phyloP scores from a whole-genome alignment of 106 monocot species.

The Chionographis japonica region DNA sequence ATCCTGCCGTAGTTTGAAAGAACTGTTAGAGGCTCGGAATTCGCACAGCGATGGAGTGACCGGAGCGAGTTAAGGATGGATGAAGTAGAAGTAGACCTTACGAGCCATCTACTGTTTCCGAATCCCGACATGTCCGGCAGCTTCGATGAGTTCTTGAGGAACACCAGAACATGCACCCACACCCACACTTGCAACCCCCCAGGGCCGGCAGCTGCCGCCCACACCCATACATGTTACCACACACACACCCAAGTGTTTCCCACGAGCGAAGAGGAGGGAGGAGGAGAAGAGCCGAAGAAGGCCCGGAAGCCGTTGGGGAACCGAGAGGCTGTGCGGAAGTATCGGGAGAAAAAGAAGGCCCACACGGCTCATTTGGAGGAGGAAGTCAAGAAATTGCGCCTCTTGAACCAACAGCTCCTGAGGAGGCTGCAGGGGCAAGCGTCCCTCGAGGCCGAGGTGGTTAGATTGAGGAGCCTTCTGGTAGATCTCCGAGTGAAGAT shows the following conservation, averaged over 20 bases:
- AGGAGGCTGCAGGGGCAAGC: conserved; percentile 64
- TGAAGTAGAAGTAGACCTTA: conserved; percentile 39
- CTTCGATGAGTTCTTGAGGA: conserved; percentile 61
- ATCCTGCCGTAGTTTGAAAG: neutral
- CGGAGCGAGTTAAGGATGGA: conserved; percentile 18
- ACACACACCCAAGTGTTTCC: conserved; percentile 57
- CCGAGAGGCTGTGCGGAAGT: conserved; percentile 81
- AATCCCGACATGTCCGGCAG: conserved; percentile 26
- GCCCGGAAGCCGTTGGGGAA: conserved; percentile 59
- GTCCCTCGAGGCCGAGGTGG: conserved; percentile 68
- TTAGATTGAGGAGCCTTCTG: conserved; percentile 51
- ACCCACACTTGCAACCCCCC: conserved; percentile 88
- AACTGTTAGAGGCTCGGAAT: neutral
- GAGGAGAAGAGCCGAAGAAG: conserved; percentile 21
- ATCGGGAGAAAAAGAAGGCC: conserved; percentile 93
- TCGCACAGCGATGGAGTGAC: neutral
- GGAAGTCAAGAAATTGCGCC: conserved; percentile 64
- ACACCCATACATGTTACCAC: conserved; percentile 85
- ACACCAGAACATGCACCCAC: conserved; percentile 64
- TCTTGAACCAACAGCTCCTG: conserved; percentile 57
- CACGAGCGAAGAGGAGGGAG: conserved; percentile 9
- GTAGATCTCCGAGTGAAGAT: conserved; percentile 63
- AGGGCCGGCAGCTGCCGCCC: conserved; percentile 36
- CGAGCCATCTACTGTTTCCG: conserved; percentile 34
- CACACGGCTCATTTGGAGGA: conserved; percentile 73